Base-by-base conservation (phyloP, 148 eudicot genomes). In the Rhododendron griersonianum region DNA sequence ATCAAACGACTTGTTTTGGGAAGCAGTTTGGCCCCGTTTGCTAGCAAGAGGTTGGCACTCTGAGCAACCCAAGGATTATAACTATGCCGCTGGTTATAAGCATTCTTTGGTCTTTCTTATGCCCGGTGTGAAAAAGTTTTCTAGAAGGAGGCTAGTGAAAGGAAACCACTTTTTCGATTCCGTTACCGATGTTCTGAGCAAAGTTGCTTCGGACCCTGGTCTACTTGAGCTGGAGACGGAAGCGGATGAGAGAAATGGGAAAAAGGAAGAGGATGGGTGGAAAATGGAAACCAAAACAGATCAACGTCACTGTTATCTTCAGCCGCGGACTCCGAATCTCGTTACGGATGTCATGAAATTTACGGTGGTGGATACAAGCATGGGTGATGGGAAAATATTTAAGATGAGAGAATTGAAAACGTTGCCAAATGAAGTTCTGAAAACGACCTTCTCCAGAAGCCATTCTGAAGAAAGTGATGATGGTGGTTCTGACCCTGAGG, bases 11-110 rank as follows among this genome's bases (percentile, higher is more conserved):
- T 86, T 96, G 76, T 96, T 96, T 85, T 95, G 98, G 99, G 99
- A 96, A 91, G 99, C 99, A 18, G 94, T 95, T 81, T 96, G 98
- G 99, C 99, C 99, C 16, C 99, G 99, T 75, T 89, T 96, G 85
- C 89, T 96, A 78, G 98, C 94, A 55, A 90, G 93, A 88, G 99
- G 99, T 19, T 96, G 99, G 99, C 94, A 92, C 85, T 96, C 99
- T 23, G 98, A 94, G 92, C 91, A 92, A 86, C 97, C 98, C 1
- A 90, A 83, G 61, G 88, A 89, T 53, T 86, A 85, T 21, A 88
- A 82, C 33, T 89, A 86, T 53, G 73, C 84, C 30, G 83, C 84
- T 73, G 90, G 93, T 83, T 84, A 90, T 23, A 96, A 89, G 88
- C 80, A 86, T 80, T 48, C 87, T 45, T 88, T 96, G 89, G 99